Percentiles rank a stretch among this genome's conserved stretches.
Conservation (phyloP, 495 filamentous ascomycete species). For the Penicillium odoratum region DNA sequence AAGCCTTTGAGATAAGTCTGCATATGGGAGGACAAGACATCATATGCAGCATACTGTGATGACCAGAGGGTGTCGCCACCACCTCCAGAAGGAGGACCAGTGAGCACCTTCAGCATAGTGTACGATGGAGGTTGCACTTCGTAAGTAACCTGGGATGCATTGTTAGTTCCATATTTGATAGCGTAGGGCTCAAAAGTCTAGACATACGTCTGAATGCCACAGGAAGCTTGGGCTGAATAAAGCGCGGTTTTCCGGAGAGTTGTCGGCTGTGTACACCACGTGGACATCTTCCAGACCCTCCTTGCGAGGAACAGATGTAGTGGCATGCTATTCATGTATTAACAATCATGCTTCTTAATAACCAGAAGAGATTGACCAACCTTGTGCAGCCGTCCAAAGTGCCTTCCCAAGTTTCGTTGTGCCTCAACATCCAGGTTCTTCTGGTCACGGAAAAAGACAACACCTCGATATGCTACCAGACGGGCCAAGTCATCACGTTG, state of each 20-base stretch:
- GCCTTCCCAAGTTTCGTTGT: slow-evolving; percentile 62
- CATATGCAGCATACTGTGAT: slow-evolving; percentile 72
- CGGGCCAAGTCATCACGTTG: slow-evolving; percentile 77
- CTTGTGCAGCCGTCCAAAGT: slow-evolving; percentile 69
- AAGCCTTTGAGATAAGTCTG: slow-evolving; percentile 70
- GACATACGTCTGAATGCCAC: slow-evolving; percentile 62
- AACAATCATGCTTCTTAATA: background rate
- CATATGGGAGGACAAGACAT: slow-evolving; percentile 65
- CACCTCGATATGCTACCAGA: slow-evolving; percentile 67
- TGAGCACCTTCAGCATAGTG: slow-evolving; percentile 68
- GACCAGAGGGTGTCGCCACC: slow-evolving; percentile 78
- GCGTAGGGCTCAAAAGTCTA: background rate
- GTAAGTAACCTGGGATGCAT: slow-evolving; percentile 59
- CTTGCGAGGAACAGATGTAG: slow-evolving; percentile 57
- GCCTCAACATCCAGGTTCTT: slow-evolving; percentile 64
- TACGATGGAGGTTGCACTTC: slow-evolving; percentile 79
- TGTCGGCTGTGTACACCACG: slow-evolving; percentile 65
- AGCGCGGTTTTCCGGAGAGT: slow-evolving; percentile 59
- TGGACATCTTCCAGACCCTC: slow-evolving; percentile 67
- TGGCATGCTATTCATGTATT: slow-evolving; percentile 43
- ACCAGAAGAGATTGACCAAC: slow-evolving; percentile 18
- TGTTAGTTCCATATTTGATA: background rate
- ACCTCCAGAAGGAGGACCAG: slow-evolving; percentile 64
- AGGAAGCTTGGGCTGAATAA: slow-evolving; percentile 52
- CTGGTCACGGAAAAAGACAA: slow-evolving; percentile 73